Percentiles rank a stretch among this genome's conserved stretches.
Evolutionary conservation across 768 basidiomycete genomes (phyloP).

Genomic region (Boletus huronensis): DNA sequence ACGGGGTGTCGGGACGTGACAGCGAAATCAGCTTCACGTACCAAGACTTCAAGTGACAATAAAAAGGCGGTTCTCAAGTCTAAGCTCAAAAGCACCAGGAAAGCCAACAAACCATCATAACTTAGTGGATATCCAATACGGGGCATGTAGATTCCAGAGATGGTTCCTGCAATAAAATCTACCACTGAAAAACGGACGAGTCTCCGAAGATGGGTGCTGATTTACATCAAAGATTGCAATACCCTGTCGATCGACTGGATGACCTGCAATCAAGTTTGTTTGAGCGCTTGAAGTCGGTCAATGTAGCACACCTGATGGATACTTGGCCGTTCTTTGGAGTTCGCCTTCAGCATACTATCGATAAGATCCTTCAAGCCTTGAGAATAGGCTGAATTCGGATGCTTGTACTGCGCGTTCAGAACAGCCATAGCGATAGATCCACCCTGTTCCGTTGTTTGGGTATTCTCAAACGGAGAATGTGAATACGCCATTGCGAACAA

Average conservation of each 20-base stretch:
- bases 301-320: constrained; percentile 67
- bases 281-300: neutral
- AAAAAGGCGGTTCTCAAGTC: constrained; percentile 4
- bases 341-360: constrained; percentile 77
- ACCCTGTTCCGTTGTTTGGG: constrained; percentile 88
- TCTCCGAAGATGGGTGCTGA: neutral
- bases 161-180: constrained; percentile 6
- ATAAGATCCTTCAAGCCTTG: constrained; percentile 80
- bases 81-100: neutral
- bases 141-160: constrained; percentile 9
- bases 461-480: constrained; percentile 94
- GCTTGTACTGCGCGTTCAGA: constrained; percentile 87
- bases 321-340: constrained; percentile 79
- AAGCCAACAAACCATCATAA: constrained; percentile 5
- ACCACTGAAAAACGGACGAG: neutral
- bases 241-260: constrained; percentile 62
- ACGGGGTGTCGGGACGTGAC: neutral
- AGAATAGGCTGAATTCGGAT: constrained; percentile 83
- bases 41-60: neutral
- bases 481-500: constrained; percentile 93
- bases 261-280: constrained; percentile 42
- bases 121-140: neutral
- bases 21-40: constrained; percentile 1
- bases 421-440: constrained; percentile 98
- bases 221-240: constrained; percentile 53